phyloP scores from a whole-genome alignment of 164 flowering plant species.

The Euptelea pleiosperma region DNA sequence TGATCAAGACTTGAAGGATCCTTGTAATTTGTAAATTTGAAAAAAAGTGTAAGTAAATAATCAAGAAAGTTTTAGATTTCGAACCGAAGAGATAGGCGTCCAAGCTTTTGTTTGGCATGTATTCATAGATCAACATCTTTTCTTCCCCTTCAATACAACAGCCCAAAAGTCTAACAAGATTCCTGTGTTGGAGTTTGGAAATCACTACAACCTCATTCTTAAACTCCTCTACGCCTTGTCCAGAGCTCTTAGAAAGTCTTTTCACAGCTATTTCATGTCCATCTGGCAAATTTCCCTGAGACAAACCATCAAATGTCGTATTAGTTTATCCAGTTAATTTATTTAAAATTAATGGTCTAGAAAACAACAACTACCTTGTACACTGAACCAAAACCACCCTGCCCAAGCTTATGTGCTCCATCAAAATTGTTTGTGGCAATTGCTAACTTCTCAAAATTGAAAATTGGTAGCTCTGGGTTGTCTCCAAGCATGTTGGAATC shows the following conservation, averaged over 20 bases:
- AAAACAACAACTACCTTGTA: not conserved
- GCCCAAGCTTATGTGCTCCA: not conserved
- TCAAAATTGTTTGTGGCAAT: not conserved
- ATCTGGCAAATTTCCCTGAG: not conserved
- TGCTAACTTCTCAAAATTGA: not conserved
- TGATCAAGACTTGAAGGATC: too few relatives aligned
- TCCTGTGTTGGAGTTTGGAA: not conserved
- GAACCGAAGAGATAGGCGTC: not conserved
- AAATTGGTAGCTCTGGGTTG: not conserved
- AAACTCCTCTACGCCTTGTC: too few relatives aligned
- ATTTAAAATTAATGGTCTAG: not conserved
- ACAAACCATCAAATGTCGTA: not conserved
- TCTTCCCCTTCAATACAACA: constrained; percentile 2
- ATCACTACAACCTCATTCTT: too few relatives aligned
- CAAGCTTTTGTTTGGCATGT: too few relatives aligned
- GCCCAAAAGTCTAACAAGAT: not conserved
- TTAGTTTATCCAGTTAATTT: not conserved
- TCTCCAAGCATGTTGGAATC: not conserved
- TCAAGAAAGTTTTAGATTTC: too few relatives aligned
- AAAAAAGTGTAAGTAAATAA: too few relatives aligned
- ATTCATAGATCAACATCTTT: too few relatives aligned
- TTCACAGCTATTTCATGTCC: too few relatives aligned
- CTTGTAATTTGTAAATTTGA: too few relatives aligned
- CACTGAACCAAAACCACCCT: constrained; percentile 3
- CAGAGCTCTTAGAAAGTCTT: too few relatives aligned